Conservation (phyloP, 176 grass and related monocot species). For the Oryza glumipatula region DNA sequence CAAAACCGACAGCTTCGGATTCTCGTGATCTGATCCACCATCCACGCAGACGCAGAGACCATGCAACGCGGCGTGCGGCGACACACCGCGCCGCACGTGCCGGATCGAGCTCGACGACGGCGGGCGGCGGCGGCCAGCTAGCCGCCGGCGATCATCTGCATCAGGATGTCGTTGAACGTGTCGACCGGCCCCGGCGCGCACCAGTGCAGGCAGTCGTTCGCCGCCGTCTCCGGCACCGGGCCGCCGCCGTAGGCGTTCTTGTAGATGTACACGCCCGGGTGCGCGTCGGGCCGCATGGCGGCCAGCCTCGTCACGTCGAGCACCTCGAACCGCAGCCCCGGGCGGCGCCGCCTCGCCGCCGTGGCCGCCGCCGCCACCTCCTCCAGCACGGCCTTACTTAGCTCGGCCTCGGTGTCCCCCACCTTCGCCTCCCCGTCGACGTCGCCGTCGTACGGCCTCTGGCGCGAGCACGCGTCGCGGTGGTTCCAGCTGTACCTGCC, state of each 20-base stretch:
- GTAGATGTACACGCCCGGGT: constrained; percentile 37
- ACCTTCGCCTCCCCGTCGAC: constrained; percentile 20
- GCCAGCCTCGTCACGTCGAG: constrained; percentile 50
- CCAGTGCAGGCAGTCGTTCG: constrained; percentile 46
- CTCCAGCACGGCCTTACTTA: constrained; percentile 33
- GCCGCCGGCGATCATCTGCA: constrained; percentile 4
- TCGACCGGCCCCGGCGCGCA: constrained; percentile 50
- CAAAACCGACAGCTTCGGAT: too few relatives aligned
- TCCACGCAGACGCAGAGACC: neutral
- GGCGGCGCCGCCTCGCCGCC: neutral
- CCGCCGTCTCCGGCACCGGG: constrained; percentile 35
- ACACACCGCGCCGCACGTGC: neutral
- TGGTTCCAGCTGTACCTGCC: constrained; percentile 24
- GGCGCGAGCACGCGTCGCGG: constrained; percentile 33
- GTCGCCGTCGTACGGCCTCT: constrained; percentile 9
- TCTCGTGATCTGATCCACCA: too few relatives aligned
- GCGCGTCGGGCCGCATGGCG: constrained; percentile 45
- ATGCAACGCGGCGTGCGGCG: neutral
- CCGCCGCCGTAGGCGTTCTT: neutral
- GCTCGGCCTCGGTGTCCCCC: constrained; percentile 8
- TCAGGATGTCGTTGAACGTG: constrained; percentile 51
- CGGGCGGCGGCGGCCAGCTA: too few relatives aligned
- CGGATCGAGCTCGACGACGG: too few relatives aligned
- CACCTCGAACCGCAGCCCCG: constrained; percentile 33
- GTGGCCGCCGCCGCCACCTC: neutral